Evolutionary conservation across 371 early-diverging fungal genomes (phyloP), one percentile per base, ranked within the genome.

Genomic region (Mortierella sp.): DNA sequence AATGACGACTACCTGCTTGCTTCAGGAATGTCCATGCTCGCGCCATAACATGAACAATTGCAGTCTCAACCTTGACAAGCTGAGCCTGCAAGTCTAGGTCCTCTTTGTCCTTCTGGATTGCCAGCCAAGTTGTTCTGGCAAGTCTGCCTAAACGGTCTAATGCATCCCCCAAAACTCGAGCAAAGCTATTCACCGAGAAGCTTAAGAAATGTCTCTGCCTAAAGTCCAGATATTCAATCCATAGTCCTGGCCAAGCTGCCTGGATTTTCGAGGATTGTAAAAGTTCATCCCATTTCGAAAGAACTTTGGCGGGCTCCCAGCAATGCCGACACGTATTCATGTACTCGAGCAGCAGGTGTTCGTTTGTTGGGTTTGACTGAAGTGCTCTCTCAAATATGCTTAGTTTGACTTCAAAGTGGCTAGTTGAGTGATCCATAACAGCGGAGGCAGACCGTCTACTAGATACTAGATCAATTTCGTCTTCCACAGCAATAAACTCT

Each of bases 331-430:
- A 90, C 56, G 89, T 87, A 13, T 68, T 70, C 72, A 96, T 78
- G 70, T 93, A 95, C 8, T 83, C 88, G 8, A 85, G 64, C 31
- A 91, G 57, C 3, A 96, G 81, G 5, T 82, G 69, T 56, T 91
- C 89, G 68, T 87, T 75, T 3, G 78, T 75, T 0, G 94, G 93
- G n/a, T 93, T 87, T 28, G 85, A 64, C 26, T 86, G 76, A 22
- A 94, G 45, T 0, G 95, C 95, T 62, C 90, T 90, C 72, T 94
- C 93, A 72, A 88, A 92, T 6, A 95, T 94, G 26, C 92, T 87
- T 29, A 95, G 68, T 64, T 93, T 93, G 65, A 93, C 89, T 58
- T 93, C 94, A 28, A 78, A 83, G 23, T 89, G 62, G 47, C 89
- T 85, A 3, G 82, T 53, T 32, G 83, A 83, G 19, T 88, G 84